Percentiles rank a stretch among this genome's conserved stretches.
These are phyloP conservation scores for Curvularia sp. DNA, from an alignment of 2,329 filamentous ascomycete species.

Conservation along the genomic window DNA sequence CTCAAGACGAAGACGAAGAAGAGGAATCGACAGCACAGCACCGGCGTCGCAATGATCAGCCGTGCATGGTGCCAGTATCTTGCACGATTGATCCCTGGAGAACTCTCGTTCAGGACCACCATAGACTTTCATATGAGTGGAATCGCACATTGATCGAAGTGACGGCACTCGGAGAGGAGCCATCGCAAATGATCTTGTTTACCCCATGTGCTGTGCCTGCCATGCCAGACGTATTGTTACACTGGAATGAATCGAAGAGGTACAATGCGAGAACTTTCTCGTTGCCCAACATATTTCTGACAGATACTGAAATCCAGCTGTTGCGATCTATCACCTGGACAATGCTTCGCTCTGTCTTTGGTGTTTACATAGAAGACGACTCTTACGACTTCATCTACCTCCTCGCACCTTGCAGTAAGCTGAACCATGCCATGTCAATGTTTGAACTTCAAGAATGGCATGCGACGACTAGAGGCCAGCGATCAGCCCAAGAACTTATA, in stretches of 20 bases:
- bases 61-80: conserved; percentile 36
- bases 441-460: conserved; percentile 28
- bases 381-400: conserved; percentile 42
- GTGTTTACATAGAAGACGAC: conserved; percentile 28
- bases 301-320: conserved; percentile 23
- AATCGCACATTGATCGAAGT: conserved; percentile 31
- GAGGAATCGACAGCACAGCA: conserved; percentile 31
- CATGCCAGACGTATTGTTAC: conserved; percentile 29
- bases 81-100: conserved; percentile 44
- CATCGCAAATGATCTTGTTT: conserved; percentile 33
- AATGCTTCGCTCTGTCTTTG: conserved; percentile 35
- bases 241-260: conserved; percentile 42
- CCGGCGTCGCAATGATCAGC: conserved; percentile 33
- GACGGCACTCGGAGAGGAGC: conserved; percentile 14
- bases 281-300: conserved; percentile 18
- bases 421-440: conserved; percentile 11
- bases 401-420: conserved; percentile 32
- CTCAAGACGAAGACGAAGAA: conserved; percentile 38
- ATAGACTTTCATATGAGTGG: conserved; percentile 24
- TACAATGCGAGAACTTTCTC: conserved; percentile 29
- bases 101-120: conserved; percentile 21
- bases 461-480: conserved; percentile 17
- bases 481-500: conserved; percentile 25
- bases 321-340: conserved; percentile 36
- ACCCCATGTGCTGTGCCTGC: conserved; percentile 31